These are phyloP conservation scores for Begonia masoniana DNA, from an alignment of 306 rosid species.

Conservation along the genomic window DNA sequence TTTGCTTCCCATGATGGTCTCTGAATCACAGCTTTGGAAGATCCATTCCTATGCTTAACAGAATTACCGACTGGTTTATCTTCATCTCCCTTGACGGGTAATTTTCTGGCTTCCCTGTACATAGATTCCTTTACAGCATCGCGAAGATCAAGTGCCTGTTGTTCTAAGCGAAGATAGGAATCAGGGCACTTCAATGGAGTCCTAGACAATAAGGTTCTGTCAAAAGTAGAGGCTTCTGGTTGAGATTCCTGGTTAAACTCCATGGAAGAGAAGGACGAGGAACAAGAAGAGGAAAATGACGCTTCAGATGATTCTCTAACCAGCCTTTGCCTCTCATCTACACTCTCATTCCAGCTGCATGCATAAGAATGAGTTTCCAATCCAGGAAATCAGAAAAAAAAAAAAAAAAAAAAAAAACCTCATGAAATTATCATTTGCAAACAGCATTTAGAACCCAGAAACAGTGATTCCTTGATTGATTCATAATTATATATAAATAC, in stretches of 20 bases:
- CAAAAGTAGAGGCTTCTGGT: slow-evolving; percentile 38
- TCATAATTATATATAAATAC: too few relatives aligned
- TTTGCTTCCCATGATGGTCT: slow-evolving; percentile 45
- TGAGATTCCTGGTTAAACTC: slow-evolving; percentile 50
- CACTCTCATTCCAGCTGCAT: slow-evolving; percentile 53
- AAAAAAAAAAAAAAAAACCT: too few relatives aligned
- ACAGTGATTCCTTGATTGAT: too few relatives aligned
- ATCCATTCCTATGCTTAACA: slow-evolving; percentile 34
- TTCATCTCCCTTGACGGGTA: slow-evolving; percentile 21
- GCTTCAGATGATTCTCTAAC: slow-evolving; percentile 72
- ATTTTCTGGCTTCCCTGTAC: slow-evolving; percentile 47
- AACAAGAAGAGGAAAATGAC: slow-evolving; percentile 74
- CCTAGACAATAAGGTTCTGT: slow-evolving; percentile 32
- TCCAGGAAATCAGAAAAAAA: slow-evolving; percentile 1
- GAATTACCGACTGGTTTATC: slow-evolving; percentile 29
- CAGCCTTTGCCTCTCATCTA: slow-evolving; percentile 40
- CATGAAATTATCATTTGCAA: too few relatives aligned
- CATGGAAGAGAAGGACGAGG: slow-evolving; percentile 50
- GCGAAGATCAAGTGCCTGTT: slow-evolving; percentile 21
- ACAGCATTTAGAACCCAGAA: not conserved
- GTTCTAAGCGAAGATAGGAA: slow-evolving; percentile 1
- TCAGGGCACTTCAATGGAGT: slow-evolving; percentile 32
- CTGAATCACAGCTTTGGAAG: slow-evolving; percentile 35
- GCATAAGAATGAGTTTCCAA: slow-evolving; percentile 6
- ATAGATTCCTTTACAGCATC: slow-evolving; percentile 82